Evolutionary conservation across 352 stramenopile species (phyloP).

Genomic region (Thalassiosira oceanica): DNA sequence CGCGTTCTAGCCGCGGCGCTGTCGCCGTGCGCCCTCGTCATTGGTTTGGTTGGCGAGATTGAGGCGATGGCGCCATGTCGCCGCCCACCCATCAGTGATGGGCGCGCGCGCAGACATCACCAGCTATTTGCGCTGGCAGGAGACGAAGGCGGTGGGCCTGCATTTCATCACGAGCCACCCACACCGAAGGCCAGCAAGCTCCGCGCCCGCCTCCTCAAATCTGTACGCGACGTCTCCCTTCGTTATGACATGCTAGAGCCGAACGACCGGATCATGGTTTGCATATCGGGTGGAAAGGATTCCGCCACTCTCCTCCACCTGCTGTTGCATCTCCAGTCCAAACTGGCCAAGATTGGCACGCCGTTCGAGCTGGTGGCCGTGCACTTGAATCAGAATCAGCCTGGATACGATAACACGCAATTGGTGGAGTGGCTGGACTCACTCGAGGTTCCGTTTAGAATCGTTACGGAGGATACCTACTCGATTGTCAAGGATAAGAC

Average conservation of each 20-base stretch:
- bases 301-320: constrained; percentile 87
- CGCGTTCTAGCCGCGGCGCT: no score
- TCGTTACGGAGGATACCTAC: constrained; percentile 89
- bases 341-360: constrained; percentile 64
- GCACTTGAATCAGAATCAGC: constrained; percentile 84
- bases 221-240: constrained; percentile 81
- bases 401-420: constrained; percentile 54
- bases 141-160: no score
- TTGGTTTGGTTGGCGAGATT: no score
- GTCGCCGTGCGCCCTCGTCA: no score
- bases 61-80: no score
- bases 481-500: constrained; percentile 85
- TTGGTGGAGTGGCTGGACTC: constrained; percentile 86
- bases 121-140: no score
- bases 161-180: no score
- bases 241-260: constrained; percentile 90
- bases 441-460: constrained; percentile 82
- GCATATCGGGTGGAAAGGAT: constrained; percentile 88
- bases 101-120: no score
- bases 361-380: constrained; percentile 84
- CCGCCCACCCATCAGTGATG: no score
- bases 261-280: constrained; percentile 85
- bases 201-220: constrained; percentile 41
- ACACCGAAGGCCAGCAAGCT: constrained; percentile 21
- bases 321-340: constrained; percentile 83